These are phyloP conservation scores for Secale cereale DNA, from an alignment of 176 grass and related monocot genomes.

Conservation along the genomic window DNA sequence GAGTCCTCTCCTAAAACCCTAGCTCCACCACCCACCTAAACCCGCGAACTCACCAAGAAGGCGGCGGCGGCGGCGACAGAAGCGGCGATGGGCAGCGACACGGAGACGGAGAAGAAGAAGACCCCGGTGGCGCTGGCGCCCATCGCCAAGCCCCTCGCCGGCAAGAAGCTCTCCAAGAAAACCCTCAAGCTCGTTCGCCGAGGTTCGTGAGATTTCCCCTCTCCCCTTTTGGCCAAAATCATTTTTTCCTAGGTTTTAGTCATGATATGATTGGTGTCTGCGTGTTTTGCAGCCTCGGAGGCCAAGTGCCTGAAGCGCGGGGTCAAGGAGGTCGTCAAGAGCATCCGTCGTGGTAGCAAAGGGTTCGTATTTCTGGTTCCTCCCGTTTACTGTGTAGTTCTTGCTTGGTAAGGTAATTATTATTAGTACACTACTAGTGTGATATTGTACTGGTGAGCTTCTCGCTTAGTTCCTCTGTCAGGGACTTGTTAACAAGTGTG, in stretches of 20 bases:
- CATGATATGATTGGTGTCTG: background rate
- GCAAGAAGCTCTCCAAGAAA: conserved; percentile 76
- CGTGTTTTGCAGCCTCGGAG: conserved; percentile 52
- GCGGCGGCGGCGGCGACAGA: background rate
- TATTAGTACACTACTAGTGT: background rate
- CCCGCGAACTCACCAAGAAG: background rate
- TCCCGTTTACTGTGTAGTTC: background rate
- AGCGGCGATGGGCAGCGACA: conserved; percentile 47
- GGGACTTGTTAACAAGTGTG: background rate
- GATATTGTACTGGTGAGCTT: background rate
- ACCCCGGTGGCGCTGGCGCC: conserved; percentile 37
- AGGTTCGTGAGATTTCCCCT: conserved; percentile 29
- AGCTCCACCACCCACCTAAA: conserved; percentile 29
- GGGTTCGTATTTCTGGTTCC: conserved; percentile 37
- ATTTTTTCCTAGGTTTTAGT: background rate
- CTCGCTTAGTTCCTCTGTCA: background rate
- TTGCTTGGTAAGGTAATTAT: background rate
- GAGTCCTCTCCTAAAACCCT: conserved; percentile 23
- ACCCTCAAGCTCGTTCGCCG: conserved; percentile 87
- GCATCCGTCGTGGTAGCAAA: conserved; percentile 81
- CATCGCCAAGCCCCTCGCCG: conserved; percentile 85
- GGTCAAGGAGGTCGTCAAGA: conserved; percentile 98
- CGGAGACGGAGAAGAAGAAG: conserved; percentile 47
- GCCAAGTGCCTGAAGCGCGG: conserved; percentile 90
- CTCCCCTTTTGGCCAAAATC: background rate